Evolutionary conservation across 192 early-diverging fungal species (phyloP).

Genomic region (Coemansia biformis): DNA sequence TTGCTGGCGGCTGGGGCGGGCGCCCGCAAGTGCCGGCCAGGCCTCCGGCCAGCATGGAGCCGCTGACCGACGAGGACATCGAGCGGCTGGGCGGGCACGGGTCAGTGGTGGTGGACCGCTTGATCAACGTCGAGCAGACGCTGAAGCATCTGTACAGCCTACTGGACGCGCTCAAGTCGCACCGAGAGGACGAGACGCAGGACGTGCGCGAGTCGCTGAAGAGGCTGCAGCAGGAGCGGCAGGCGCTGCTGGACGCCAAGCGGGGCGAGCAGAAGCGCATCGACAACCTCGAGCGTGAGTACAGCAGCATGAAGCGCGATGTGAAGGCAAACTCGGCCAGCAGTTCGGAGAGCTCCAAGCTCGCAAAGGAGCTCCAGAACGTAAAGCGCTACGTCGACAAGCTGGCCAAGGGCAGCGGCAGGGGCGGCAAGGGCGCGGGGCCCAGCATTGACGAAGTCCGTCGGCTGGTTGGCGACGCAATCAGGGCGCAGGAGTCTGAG

Average conservation of each 20-base stretch:
- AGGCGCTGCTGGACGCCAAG: constrained; percentile 16
- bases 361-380: constrained; percentile 23
- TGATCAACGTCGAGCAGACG: constrained; percentile 40
- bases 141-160: constrained; percentile 35
- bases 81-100: constrained; percentile 32
- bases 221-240: constrained; percentile 34
- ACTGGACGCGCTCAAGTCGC: constrained; percentile 36
- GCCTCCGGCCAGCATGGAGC: constrained; percentile 11
- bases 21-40: constrained; percentile 3
- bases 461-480: constrained; percentile 34
- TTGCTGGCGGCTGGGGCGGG: constrained; percentile 2
- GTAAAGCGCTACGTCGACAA: constrained; percentile 31
- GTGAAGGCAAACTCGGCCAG: constrained; percentile 15
- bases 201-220: constrained; percentile 39
- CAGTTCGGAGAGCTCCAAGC: constrained; percentile 12
- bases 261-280: constrained; percentile 44
- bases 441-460: constrained; percentile 26
- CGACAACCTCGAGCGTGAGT: constrained; percentile 37
- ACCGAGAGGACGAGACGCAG: constrained; percentile 31
- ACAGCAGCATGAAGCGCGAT: constrained; percentile 37
- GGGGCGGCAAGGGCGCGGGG: constrained; percentile 13
- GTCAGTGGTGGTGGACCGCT: constrained; percentile 29
- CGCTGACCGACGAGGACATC: constrained; percentile 31
- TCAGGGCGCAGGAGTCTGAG: constrained; percentile 29
- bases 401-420: constrained; percentile 21